Conservation (phyloP, 352 stramenopile species). For the Pythium dissotocum region DNA sequence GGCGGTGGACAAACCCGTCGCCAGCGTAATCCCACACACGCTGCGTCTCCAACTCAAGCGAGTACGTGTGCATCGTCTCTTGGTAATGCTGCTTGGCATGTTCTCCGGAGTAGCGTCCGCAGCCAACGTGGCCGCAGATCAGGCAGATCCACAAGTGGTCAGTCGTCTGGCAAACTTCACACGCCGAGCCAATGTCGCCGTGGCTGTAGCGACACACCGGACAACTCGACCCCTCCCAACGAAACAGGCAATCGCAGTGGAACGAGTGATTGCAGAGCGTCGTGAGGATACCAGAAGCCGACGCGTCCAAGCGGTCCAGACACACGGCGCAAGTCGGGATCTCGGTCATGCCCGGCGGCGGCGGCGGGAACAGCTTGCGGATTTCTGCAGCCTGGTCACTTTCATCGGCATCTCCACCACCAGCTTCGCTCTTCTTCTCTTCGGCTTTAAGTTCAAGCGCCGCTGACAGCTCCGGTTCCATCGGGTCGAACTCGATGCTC, state of each 20-base stretch:
- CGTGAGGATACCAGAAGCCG: constrained; percentile 91
- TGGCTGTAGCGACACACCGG: constrained; percentile 97
- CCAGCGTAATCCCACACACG: constrained; percentile 96
- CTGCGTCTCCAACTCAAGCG: constrained; percentile 94
- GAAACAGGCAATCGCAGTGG: constrained; percentile 95
- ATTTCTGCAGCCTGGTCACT: constrained; percentile 20
- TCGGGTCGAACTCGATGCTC: constrained; percentile 82
- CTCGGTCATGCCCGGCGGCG: constrained; percentile 80
- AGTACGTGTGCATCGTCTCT: constrained; percentile 93
- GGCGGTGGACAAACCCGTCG: constrained; percentile 86
- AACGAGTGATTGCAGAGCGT: constrained; percentile 99
- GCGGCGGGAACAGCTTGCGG: constrained; percentile 53
- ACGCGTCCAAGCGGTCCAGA: constrained; percentile 87
- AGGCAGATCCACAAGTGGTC: constrained; percentile 97
- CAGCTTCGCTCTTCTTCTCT: constrained; percentile 5
- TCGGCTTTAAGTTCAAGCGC: constrained; percentile 9
- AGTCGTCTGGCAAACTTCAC: constrained; percentile 92
- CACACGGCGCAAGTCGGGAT: constrained; percentile 92
- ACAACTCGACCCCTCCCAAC: constrained; percentile 95
- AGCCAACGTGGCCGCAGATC: constrained; percentile 96
- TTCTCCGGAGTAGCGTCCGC: constrained; percentile 93
- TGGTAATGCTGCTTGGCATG: constrained; percentile 95
- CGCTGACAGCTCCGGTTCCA: constrained; percentile 28
- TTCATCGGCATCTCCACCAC: constrained; percentile 10
- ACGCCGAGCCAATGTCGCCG: constrained; percentile 92